These are phyloP conservation scores for Acorus gramineus DNA, from an alignment of 106 monocot genomes.

Conservation along the genomic window DNA sequence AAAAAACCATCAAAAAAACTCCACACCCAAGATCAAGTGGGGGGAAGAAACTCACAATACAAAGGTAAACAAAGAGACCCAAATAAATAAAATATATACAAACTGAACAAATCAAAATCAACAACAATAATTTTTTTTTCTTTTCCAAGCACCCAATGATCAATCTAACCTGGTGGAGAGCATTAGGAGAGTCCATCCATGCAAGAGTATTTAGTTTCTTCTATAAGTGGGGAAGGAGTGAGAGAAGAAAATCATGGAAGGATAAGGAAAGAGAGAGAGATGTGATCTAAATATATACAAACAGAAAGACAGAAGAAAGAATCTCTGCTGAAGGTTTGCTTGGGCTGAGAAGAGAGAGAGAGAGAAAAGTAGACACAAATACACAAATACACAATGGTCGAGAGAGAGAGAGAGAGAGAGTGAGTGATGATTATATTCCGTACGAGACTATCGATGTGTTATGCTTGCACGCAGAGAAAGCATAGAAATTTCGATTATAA, in stretches of 20 bases:
- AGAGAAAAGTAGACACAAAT: constrained; percentile 1
- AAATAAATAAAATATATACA: background rate
- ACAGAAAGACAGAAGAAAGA: background rate
- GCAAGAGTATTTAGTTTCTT: background rate
- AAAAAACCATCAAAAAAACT: too few relatives aligned
- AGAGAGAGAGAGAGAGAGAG: background rate
- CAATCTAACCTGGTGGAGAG: constrained; percentile 19
- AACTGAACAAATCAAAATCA: too few relatives aligned
- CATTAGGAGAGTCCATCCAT: constrained; percentile 38
- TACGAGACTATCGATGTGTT: constrained; percentile 16
- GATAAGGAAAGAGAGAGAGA: too few relatives aligned
- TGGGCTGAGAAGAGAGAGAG: background rate
- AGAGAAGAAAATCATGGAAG: background rate
- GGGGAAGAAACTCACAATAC: too few relatives aligned
- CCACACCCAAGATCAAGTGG: too few relatives aligned
- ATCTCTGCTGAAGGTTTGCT: background rate
- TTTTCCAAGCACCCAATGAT: too few relatives aligned
- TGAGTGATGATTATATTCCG: constrained; percentile 10
- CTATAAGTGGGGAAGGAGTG: too few relatives aligned
- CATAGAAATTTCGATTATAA: constrained; percentile 2
- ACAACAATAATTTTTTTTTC: too few relatives aligned
- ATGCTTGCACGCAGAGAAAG: constrained; percentile 22
- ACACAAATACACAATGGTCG: background rate
- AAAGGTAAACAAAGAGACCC: background rate
- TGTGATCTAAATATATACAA: too few relatives aligned